Base-by-base conservation (phyloP, 139 green algal genomes). In the Auxenochlorella pyrenoidosa region DNA sequence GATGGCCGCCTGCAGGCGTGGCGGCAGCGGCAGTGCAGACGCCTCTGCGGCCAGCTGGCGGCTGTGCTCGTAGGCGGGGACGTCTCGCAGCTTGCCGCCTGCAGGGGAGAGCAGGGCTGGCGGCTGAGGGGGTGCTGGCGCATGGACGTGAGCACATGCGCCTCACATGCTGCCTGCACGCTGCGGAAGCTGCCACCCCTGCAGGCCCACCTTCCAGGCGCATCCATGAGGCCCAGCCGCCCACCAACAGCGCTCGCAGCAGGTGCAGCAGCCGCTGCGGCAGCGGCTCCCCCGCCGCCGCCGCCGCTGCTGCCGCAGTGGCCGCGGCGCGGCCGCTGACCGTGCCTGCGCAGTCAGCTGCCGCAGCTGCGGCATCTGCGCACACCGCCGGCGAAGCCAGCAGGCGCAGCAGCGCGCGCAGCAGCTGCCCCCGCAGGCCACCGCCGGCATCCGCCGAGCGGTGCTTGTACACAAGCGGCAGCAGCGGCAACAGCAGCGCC, bases 391-490 rank as follows among this genome's bases (percentile, higher is more conserved):
- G 66, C 1, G 41, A 26, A 0, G 78, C 86, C 72, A 93, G 82
- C 75, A 92, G 84, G 59, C 78, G 72, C 68, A 90, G 63, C 65
- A 91, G 73, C 19, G 78, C 79, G 2, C 51, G 47, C 18, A 83
- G 75, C 73, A 91, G 84, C 84, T 79, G 63, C 36, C 47, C 47
- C 15, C 91, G 80, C 75, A 94, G 82, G 36, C 89, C 89, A 16
- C 26, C 34, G n/a, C n/a, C 59, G n/a, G 36, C 51, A 22, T 75
- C 79, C 58, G 68, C 70, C 15, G 75, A 63, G 26, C 77, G 78
- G 87, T 93, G 88, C 40, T 84, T 77, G 60, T 92, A 89, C 38
- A 94, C 84, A 13, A 93, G 85, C 5, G 91, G 91, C 90, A 94
- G 87, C 87, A 94, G 84, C 12, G 91, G 90, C 79, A 89, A 60